phyloP scores from a whole-genome alignment of 805 yeast genomes.

The Candida jianshihensis region DNA sequence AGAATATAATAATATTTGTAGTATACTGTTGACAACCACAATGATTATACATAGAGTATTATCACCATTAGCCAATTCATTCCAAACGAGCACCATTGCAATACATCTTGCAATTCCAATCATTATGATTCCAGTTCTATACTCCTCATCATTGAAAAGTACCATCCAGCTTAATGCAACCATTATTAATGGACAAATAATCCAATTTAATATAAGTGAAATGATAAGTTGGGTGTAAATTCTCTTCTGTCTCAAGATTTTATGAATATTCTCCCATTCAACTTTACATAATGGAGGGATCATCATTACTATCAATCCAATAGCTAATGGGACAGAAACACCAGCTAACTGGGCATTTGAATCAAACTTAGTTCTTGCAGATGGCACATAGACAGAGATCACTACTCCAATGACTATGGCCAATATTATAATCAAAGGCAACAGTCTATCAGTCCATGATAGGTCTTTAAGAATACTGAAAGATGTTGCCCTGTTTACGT shows the following conservation, averaged over 20 bases:
- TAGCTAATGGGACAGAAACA: slow-evolving; percentile 39
- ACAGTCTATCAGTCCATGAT: slow-evolving; percentile 27
- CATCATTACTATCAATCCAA: slow-evolving; percentile 51
- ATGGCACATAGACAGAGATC: slow-evolving; percentile 35
- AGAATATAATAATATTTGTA: slow-evolving; percentile 47
- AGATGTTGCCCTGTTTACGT: too few relatives aligned
- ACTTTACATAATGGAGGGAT: slow-evolving; percentile 50
- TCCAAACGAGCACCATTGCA: slow-evolving; percentile 60
- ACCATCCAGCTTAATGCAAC: slow-evolving; percentile 48
- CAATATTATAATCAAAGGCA: slow-evolving; percentile 29
- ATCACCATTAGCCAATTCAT: slow-evolving; percentile 47
- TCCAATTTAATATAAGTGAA: slow-evolving; percentile 47
- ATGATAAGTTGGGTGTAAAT: slow-evolving; percentile 26
- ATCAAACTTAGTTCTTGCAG: slow-evolving; percentile 29
- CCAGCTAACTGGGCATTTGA: slow-evolving; percentile 27
- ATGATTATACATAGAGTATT: slow-evolving; percentile 41
- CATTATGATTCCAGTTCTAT: slow-evolving; percentile 49
- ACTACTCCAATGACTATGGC: slow-evolving; percentile 33
- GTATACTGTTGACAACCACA: slow-evolving; percentile 43
- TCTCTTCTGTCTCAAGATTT: slow-evolving; percentile 16
- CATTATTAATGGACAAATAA: slow-evolving; percentile 50
- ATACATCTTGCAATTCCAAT: slow-evolving; percentile 55
- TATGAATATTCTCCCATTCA: slow-evolving; percentile 39
- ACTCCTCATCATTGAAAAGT: slow-evolving; percentile 39
- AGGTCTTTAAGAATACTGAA: slow-evolving; percentile 1